Evolutionary conservation across 208 protist species (phyloP).

Genomic region (Leishmania guyanensis): DNA sequence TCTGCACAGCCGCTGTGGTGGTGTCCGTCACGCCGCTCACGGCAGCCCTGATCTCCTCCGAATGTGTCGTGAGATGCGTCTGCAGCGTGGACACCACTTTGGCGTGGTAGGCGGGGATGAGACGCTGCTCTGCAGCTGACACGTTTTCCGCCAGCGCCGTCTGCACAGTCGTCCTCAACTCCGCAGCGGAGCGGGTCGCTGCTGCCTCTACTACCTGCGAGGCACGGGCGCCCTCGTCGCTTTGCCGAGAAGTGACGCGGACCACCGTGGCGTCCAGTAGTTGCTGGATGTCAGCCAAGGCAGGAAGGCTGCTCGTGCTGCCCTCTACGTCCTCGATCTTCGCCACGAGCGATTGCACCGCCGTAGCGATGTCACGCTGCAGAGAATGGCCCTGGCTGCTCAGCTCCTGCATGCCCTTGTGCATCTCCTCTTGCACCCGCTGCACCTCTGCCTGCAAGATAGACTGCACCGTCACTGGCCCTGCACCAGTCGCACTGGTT

Average conservation of each 20-base stretch:
- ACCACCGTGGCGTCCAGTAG: slow-evolving; percentile 26
- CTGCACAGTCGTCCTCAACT: slow-evolving; percentile 19
- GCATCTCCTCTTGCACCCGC: slow-evolving; percentile 14
- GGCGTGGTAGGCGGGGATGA: slow-evolving; percentile 23
- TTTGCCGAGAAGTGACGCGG: slow-evolving; percentile 11
- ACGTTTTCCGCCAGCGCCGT: slow-evolving; percentile 18
- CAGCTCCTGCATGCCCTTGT: slow-evolving; percentile 3
- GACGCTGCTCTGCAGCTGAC: slow-evolving; percentile 9
- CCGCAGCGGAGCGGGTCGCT: slow-evolving; percentile 7
- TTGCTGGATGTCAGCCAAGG: slow-evolving; percentile 29
- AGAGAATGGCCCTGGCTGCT: neutral
- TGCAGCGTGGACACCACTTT: slow-evolving; percentile 19
- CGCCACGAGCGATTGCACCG: slow-evolving; percentile 10
- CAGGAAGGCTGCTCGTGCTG: slow-evolving; percentile 13
- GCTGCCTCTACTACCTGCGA: slow-evolving; percentile 18
- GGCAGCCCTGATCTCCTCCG: slow-evolving; percentile 9
- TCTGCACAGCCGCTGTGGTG: slow-evolving; percentile 20
- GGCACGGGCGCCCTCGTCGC: slow-evolving; percentile 8
- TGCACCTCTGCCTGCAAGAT: slow-evolving; percentile 20
- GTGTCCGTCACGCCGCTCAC: slow-evolving; percentile 5
- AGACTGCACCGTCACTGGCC: slow-evolving; percentile 19
- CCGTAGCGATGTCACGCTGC: slow-evolving; percentile 3
- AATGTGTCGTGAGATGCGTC: slow-evolving; percentile 10
- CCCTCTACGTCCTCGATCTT: slow-evolving; percentile 16
- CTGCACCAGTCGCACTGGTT: neutral